phyloP scores from a whole-genome alignment of 108 stramenopile genomes.

The Aurantiochytrium sp. region DNA sequence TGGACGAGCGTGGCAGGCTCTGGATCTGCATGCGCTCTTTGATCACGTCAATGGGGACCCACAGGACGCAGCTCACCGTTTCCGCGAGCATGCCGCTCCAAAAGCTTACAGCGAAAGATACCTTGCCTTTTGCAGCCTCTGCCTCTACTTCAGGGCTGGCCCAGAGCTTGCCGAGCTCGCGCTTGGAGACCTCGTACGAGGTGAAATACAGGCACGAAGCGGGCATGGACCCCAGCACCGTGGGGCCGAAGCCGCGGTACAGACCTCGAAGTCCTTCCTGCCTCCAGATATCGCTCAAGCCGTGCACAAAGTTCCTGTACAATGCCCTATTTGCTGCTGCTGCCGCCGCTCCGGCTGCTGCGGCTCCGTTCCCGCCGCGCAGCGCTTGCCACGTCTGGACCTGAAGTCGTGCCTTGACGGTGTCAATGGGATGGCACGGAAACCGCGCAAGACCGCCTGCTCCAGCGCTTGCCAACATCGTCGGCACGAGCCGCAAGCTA shows the following conservation, averaged over 20 bases:
- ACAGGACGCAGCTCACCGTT: slow-evolving; percentile 80
- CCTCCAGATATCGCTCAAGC: slow-evolving; percentile 48
- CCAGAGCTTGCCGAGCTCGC: not conserved
- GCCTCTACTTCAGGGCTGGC: not conserved
- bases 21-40: slow-evolving; percentile 95
- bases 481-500: slow-evolving; percentile 1
- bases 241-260: slow-evolving; percentile 84
- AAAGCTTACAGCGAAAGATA: slow-evolving; percentile 46
- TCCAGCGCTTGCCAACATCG: not conserved
- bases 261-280: slow-evolving; percentile 75
- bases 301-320: slow-evolving; percentile 57
- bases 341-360: not conserved
- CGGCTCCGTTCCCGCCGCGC: not conserved
- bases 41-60: slow-evolving; percentile 93
- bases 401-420: slow-evolving; percentile 51
- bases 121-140: not conserved
- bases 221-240: slow-evolving; percentile 79
- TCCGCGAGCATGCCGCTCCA: slow-evolving; percentile 70
- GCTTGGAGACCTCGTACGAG: slow-evolving; percentile 76
- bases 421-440: slow-evolving; percentile 57
- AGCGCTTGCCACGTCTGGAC: slow-evolving; percentile 21
- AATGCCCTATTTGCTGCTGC: not conserved
- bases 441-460: slow-evolving; percentile 40
- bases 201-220: slow-evolving; percentile 82
- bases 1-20: not conserved